Evolutionary conservation across 2,329 filamentous ascomycete genomes (phyloP).

Genomic region (Botrytis porri): DNA sequence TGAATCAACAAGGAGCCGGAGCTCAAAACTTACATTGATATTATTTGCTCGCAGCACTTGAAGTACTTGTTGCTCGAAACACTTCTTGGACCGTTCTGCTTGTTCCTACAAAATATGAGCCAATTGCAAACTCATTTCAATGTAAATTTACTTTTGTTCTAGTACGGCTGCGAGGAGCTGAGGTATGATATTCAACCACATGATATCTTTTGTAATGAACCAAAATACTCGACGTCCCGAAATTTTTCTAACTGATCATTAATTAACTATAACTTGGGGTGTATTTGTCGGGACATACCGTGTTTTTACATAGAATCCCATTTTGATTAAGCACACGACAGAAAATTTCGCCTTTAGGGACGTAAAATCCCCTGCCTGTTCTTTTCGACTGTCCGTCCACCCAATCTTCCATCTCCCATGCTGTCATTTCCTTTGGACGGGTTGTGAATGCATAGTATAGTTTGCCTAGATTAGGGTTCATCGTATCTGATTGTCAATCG

Average conservation of each 20-base stretch:
- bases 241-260: neutral
- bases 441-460: neutral
- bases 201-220: fast-evolving
- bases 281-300: neutral
- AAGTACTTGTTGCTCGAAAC: neutral
- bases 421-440: neutral
- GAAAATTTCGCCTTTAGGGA: neutral
- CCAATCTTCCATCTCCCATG: neutral
- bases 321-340: neutral
- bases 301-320: neutral
- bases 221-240: neutral
- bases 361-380: neutral
- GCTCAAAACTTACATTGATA: neutral
- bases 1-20: neutral
- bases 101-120: neutral
- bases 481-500: neutral
- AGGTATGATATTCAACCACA: neutral
- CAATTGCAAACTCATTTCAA: neutral
- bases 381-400: neutral
- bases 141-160: neutral
- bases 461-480: neutral
- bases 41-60: neutral
- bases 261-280: neutral
- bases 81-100: neutral
- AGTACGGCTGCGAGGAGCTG: neutral